phyloP scores from a whole-genome alignment of 164 flowering plant species.

The Aristolochia californica region DNA sequence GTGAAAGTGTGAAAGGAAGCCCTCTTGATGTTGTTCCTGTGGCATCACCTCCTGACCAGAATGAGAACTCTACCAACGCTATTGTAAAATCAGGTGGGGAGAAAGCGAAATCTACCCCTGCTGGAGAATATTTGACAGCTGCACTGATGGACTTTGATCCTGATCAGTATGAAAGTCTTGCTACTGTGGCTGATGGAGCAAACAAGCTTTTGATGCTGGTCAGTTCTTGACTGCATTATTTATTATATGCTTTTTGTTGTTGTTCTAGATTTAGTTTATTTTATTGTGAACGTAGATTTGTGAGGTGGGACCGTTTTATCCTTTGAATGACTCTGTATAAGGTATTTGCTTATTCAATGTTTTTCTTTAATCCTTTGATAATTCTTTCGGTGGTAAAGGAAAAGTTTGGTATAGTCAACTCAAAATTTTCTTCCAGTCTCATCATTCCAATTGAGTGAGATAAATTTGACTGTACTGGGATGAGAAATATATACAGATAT shows the following conservation, averaged over 20 bases:
- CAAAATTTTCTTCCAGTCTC: too few relatives aligned
- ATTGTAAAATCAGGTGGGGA: slow-evolving; percentile 68
- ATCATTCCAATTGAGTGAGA: too few relatives aligned
- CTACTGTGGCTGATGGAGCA: slow-evolving; percentile 96
- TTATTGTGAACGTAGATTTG: too few relatives aligned
- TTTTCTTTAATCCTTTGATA: too few relatives aligned
- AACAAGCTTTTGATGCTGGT: slow-evolving; percentile 99
- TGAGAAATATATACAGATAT: too few relatives aligned
- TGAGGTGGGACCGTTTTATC: too few relatives aligned
- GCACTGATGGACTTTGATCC: slow-evolving; percentile 93
- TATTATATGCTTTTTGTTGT: not conserved
- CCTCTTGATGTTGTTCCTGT: slow-evolving; percentile 37
- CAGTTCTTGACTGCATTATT: slow-evolving; percentile 5
- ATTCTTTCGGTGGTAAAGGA: too few relatives aligned
- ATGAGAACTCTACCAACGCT: slow-evolving; percentile 43
- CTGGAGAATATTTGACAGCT: slow-evolving; percentile 95
- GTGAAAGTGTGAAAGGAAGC: slow-evolving; percentile 31
- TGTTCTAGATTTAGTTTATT: too few relatives aligned
- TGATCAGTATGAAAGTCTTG: slow-evolving; percentile 84
- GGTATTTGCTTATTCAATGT: too few relatives aligned
- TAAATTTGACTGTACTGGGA: too few relatives aligned
- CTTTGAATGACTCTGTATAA: too few relatives aligned
- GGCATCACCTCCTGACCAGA: slow-evolving; percentile 34
- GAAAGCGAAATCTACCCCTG: slow-evolving; percentile 78
- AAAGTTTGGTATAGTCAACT: too few relatives aligned